These are phyloP conservation scores for Crithidia acanthocephali DNA, from an alignment of 208 protist species.

Conservation along the genomic window DNA sequence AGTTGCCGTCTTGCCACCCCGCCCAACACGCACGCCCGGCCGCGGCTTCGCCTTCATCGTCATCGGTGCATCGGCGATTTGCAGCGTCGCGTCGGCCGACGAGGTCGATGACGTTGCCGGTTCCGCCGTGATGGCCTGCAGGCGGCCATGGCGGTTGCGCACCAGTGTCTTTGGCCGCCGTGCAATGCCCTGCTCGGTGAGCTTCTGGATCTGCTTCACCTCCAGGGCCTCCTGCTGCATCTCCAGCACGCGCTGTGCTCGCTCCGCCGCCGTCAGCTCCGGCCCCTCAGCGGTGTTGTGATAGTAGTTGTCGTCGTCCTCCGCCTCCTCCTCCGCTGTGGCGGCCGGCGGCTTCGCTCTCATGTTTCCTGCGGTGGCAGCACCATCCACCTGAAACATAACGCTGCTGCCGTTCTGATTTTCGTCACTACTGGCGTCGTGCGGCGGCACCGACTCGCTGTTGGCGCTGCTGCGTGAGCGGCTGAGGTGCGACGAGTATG, in stretches of 20 bases:
- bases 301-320: constrained; percentile 34
- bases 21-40: neutral
- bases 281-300: constrained; percentile 16
- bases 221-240: constrained; percentile 45
- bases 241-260: constrained; percentile 44
- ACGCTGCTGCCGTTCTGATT: neutral
- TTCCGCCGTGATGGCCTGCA: constrained; percentile 37
- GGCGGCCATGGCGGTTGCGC: constrained; percentile 49
- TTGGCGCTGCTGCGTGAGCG: constrained; percentile 4
- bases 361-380: too few relatives aligned
- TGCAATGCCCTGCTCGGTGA: constrained; percentile 51
- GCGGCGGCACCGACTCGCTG: neutral
- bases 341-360: neutral
- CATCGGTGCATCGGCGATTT: constrained; percentile 7
- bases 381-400: neutral
- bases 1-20: neutral
- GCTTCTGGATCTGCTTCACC: constrained; percentile 29
- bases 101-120: neutral
- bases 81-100: neutral
- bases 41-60: constrained; percentile 18
- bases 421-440: neutral
- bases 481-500: constrained; percentile 9
- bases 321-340: constrained; percentile 6
- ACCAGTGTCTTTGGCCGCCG: constrained; percentile 63
- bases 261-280: constrained; percentile 56